Conservation (phyloP, 2,329 filamentous ascomycete genomes). For the Paecilomyces variotii region DNA sequence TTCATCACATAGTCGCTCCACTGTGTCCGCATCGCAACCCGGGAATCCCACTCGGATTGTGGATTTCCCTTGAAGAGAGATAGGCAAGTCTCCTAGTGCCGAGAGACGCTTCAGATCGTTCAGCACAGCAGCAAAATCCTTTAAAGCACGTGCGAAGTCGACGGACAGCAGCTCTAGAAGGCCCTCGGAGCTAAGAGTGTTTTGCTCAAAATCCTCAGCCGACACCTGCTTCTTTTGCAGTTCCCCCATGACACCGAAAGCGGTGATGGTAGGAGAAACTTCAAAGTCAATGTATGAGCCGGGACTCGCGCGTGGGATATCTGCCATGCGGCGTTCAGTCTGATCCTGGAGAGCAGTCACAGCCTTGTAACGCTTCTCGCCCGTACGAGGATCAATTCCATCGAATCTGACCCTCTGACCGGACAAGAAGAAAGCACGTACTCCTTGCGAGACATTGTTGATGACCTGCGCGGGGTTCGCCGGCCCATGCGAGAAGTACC, state of each 20-base stretch:
- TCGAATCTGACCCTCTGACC: conserved; percentile 85
- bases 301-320: conserved; percentile 44
- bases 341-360: conserved; percentile 70
- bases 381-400: conserved; percentile 58
- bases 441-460: conserved; percentile 87
- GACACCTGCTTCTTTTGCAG: conserved; percentile 21
- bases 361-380: conserved; percentile 70
- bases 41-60: conserved; percentile 78
- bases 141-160: conserved; percentile 80
- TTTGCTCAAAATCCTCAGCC: conserved; percentile 30
- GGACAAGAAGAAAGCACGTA: conserved; percentile 86
- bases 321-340: conserved; percentile 58
- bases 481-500: conserved; percentile 86
- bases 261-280: conserved; percentile 81
- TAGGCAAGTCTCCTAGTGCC: conserved; percentile 71
- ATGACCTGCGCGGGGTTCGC: conserved; percentile 82
- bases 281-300: conserved; percentile 86
- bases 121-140: conserved; percentile 71
- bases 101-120: conserved; percentile 75
- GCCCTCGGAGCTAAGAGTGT: conserved; percentile 70
- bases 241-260: conserved; percentile 60
- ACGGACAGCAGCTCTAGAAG: conserved; percentile 77
- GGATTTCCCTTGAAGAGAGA: conserved; percentile 60
- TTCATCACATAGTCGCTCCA: conserved; percentile 78
- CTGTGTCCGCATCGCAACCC: conserved; percentile 74